Evolutionary conservation across 2,329 filamentous ascomycete species (phyloP).

Genomic region (Aspergillus niger): DNA sequence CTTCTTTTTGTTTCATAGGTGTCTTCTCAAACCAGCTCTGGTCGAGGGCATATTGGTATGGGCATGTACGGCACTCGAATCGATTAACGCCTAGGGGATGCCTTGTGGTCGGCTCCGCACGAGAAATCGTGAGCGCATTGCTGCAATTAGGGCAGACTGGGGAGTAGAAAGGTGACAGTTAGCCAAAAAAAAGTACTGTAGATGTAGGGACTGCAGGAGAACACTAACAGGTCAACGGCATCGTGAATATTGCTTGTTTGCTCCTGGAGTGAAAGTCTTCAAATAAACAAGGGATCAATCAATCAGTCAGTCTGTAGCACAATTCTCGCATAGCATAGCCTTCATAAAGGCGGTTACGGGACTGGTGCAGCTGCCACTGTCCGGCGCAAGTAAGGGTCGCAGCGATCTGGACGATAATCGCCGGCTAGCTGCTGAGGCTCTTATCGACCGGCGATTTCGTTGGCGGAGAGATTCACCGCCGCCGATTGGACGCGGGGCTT

Average conservation of each 20-base stretch:
- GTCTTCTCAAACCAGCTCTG: constrained; percentile 80
- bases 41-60: constrained; percentile 83
- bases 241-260: constrained; percentile 21
- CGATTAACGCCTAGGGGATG: constrained; percentile 64
- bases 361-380: constrained; percentile 8
- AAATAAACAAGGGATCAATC: background rate
- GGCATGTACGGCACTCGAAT: constrained; percentile 93
- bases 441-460: constrained; percentile 20
- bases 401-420: constrained; percentile 13
- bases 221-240: constrained; percentile 44
- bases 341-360: constrained; percentile 4
- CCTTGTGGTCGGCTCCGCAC: constrained; percentile 39
- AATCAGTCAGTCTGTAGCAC: constrained; percentile 7
- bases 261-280: background rate
- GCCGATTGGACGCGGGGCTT: constrained; percentile 25
- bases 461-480: constrained; percentile 18
- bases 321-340: constrained; percentile 6
- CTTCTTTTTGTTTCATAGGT: constrained; percentile 77
- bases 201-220: background rate
- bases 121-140: constrained; percentile 52
- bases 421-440: constrained; percentile 9
- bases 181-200: constrained; percentile 13
- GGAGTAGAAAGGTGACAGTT: constrained; percentile 12
- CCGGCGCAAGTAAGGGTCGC: constrained; percentile 17
- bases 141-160: constrained; percentile 54